A percentile compares a stretch with the other conserved stretches of the same genome.
These are phyloP conservation scores for Candida nonsorbophila DNA, from an alignment of 805 yeast genomes.

Conservation along the genomic window DNA sequence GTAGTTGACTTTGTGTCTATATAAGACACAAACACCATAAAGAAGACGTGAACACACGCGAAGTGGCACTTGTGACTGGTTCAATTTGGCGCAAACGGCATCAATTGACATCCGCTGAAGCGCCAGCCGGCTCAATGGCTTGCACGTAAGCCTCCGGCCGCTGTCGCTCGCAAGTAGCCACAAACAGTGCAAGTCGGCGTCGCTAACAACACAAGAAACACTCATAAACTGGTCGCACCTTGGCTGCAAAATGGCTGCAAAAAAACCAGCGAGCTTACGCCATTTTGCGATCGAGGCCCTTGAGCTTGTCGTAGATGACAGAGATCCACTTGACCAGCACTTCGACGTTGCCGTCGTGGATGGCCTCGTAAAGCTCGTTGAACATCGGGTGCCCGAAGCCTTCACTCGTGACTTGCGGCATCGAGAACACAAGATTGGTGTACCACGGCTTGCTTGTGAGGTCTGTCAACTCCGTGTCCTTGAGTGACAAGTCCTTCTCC, in stretches of 20 bases:
- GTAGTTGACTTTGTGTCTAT: constrained; percentile 44
- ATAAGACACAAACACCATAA: constrained; percentile 45
- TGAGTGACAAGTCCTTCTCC: constrained; percentile 22
- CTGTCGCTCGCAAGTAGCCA: too few species aligned
- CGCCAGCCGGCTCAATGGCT: too few species aligned
- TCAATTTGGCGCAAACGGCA: too few species aligned
- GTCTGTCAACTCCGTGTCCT: too few species aligned
- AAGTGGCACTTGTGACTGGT: too few species aligned
- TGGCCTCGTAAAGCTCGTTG: constrained; percentile 14
- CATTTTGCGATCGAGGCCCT: constrained; percentile 11
- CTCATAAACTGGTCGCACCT: too few species aligned
- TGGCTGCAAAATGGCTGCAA: too few species aligned
- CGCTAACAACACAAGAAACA: too few species aligned
- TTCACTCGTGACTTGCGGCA: constrained; percentile 16
- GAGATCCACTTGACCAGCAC: constrained; percentile 16
- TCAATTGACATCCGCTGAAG: too few species aligned
- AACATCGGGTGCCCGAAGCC: constrained; percentile 10
- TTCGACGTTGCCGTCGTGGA: constrained; percentile 17
- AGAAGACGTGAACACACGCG: constrained; percentile 40
- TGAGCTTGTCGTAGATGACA: constrained; percentile 19
- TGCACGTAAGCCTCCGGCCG: too few species aligned
- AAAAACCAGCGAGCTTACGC: constrained; percentile 5
- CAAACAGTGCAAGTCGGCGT: too few species aligned
- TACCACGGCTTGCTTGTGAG: too few species aligned
- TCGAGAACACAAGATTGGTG: constrained; percentile 14